Conservation (phyloP, 2,329 filamentous ascomycete species). For the Mariannaea elegans region DNA sequence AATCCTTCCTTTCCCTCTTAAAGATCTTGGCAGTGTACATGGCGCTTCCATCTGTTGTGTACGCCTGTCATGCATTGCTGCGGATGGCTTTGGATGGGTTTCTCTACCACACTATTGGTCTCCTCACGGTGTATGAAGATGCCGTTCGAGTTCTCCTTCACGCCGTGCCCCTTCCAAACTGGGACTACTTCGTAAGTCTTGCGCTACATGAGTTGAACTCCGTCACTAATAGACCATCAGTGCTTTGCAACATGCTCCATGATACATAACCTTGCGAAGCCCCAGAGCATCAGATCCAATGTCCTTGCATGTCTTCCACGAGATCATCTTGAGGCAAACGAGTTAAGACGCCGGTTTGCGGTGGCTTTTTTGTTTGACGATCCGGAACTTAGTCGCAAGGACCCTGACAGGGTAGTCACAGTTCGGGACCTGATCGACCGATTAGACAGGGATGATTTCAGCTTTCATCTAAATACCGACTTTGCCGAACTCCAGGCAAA, state of each 20-base stretch:
- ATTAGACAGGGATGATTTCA: conserved; percentile 59
- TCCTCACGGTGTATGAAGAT: conserved; percentile 51
- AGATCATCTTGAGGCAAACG: conserved; percentile 58
- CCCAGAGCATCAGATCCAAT: conserved; percentile 63
- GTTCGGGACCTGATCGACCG: conserved; percentile 56
- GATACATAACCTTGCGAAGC: conserved; percentile 55
- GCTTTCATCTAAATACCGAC: conserved; percentile 65
- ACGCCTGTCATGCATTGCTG: conserved; percentile 58
- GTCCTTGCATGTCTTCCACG: conserved; percentile 68
- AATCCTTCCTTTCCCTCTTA: conserved; percentile 55
- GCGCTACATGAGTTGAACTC: neutral
- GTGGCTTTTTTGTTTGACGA: conserved; percentile 69
- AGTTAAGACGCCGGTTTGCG: conserved; percentile 73
- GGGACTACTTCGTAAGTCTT: conserved; percentile 54
- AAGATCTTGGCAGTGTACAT: conserved; percentile 49
- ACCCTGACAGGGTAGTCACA: conserved; percentile 53
- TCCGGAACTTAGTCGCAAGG: conserved; percentile 49
- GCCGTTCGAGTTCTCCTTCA: conserved; percentile 55
- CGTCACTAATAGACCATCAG: conserved; percentile 44
- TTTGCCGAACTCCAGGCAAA: conserved; percentile 74
- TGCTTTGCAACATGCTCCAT: conserved; percentile 59
- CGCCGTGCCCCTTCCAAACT: conserved; percentile 49
- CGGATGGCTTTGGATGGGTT: conserved; percentile 64
- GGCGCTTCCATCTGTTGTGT: conserved; percentile 45
- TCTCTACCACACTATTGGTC: conserved; percentile 53